Evolutionary conservation across 1,139 yeast genomes (phyloP), one percentile per base, ranked within the genome.

Genomic region (Nadsonia commutata): DNA sequence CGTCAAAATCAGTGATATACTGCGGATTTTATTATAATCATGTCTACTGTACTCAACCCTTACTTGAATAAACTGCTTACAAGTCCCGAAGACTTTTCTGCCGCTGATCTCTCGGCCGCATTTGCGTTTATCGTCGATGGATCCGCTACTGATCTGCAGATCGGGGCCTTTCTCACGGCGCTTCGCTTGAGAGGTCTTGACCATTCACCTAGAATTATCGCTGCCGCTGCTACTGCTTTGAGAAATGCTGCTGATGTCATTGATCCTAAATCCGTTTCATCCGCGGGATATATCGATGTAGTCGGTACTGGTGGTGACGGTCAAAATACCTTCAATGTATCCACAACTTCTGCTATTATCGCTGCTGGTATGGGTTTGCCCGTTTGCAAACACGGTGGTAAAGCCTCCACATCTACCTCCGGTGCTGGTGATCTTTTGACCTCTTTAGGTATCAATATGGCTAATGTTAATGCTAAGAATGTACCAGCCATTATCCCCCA

Each of bases 251-350:
- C 66, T 73, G 51, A 79, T 72, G 56, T 83, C 68, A 57, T 78
- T 85, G 58, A 57, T 44, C 41, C 40, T 17, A 56, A 63, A 2
- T 55, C 56, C 8, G 71, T 78, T 3, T 72, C 71, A 40, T 53
- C 64, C 1, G 63, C 58, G 2, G 83, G 84, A 0, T 81, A 76
- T 52, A 71, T 84, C 17, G 98, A 90, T 61, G 83, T 90, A 37
- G 98, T 90, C 6, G 98, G 98, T 1, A 90, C 98, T 0, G 98
- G 98, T 22, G 98, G 98, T 5, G 98, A 90, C 57, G 95, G 96
- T 2, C 95, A 90, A 58, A 80, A 90, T 58, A 90, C 98, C 0
- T 90, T 90, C 64, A 90, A 90, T 56, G 98, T 90, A 1, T 82
- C 95, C 7, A 90, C 98, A 0, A 84, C 96, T 1, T 71, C 96